These are phyloP conservation scores for Melanogaster broomeanus DNA, from an alignment of 768 basidiomycete genomes.

Conservation along the genomic window DNA sequence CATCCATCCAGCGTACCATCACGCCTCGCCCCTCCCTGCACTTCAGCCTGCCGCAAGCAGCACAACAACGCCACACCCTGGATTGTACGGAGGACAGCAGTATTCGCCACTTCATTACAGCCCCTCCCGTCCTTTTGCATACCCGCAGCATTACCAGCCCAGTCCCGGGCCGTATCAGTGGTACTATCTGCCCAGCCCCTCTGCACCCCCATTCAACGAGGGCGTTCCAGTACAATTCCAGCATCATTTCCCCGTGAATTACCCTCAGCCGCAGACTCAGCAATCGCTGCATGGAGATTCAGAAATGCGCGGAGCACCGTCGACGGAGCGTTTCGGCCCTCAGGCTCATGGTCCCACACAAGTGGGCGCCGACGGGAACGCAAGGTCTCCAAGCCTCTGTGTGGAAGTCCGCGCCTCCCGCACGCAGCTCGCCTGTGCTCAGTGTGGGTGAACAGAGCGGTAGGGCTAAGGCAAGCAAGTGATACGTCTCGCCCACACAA, in stretches of 20 bases:
- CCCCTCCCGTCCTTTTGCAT: slow-evolving; percentile 37
- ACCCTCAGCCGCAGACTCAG: slow-evolving; percentile 25
- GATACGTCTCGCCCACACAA: slow-evolving; percentile 2
- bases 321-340: slow-evolving; percentile 13
- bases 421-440: neutral
- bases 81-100: slow-evolving; percentile 23
- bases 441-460: neutral
- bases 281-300: slow-evolving; percentile 18
- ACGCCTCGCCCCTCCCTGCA: slow-evolving; percentile 18
- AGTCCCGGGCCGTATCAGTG: slow-evolving; percentile 46
- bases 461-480: slow-evolving; percentile 5
- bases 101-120: slow-evolving; percentile 23
- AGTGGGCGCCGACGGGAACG: neutral
- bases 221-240: slow-evolving; percentile 31
- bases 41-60: slow-evolving; percentile 26
- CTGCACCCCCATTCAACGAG: slow-evolving; percentile 30
- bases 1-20: slow-evolving; percentile 26
- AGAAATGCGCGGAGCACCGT: slow-evolving; percentile 16
- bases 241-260: slow-evolving; percentile 32
- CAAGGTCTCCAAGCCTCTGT: neutral
- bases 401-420: neutral
- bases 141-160: slow-evolving; percentile 37
- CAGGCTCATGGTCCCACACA: slow-evolving; percentile 13
- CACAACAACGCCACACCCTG: slow-evolving; percentile 14
- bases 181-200: slow-evolving; percentile 42